Evolutionary conservation across 106 monocot species (phyloP), one percentile per base, ranked within the genome.

Genomic region (Acorus gramineus): DNA sequence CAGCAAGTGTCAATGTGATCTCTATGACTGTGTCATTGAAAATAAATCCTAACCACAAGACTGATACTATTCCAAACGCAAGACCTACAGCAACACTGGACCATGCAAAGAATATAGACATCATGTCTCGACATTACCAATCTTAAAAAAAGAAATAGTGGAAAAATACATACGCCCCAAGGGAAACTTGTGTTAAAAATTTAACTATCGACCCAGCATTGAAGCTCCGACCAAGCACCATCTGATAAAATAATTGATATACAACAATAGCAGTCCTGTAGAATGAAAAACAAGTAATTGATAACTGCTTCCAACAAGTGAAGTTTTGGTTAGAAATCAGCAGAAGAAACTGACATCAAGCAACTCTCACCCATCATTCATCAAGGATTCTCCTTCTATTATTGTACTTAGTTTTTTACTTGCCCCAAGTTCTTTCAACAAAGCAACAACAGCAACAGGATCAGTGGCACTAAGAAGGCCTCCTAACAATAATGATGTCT

Each of bases 1-100:
- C 82, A 69, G 92, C 85, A 76, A 98, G 79, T 70, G 98, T 98
- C 45, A 98, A 56, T 69, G 88, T 47, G 68, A 98, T 92, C 63
- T 98, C 92, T 56, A 98, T 98, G n/a, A 98, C 79, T 73, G 98
- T 87, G 71, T 98, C 98, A 73, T 98, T 92, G 75, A 92, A 92
- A 59, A 98, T 98, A 65, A 81, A 85, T 55, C 92, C 85, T 49
- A 98, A 81, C 98, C 98, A 98, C 47, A 98, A 60, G 49, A 92
- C 80, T 63, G 98, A 98, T 52, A 52, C 69, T 69, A 92, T 81
- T 69, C 98, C 98, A 79, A 92, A 98, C 62, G 92, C 92, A 71
- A 98, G 57, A 71, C 98, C 98, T 44, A 92, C n/a, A 62, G 92
- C 92, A 48, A 92, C 81, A 71, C 98, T 98, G 83, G n/a, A 71